Evolutionary conservation across 1,139 yeast genomes (phyloP).

Genomic region (Suhomyces bribrorum): DNA sequence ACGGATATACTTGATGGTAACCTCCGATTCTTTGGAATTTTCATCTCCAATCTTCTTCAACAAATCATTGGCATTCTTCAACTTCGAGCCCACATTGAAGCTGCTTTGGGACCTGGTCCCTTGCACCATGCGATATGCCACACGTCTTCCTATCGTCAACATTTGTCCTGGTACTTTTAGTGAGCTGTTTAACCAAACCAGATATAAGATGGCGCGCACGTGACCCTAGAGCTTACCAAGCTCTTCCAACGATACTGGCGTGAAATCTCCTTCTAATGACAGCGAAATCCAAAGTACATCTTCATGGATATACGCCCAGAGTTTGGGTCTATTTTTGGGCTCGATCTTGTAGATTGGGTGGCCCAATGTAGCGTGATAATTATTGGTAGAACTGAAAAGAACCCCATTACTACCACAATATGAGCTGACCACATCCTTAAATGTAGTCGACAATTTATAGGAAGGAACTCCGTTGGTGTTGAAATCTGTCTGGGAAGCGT

Average conservation of each 20-base stretch:
- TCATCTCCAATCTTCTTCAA: constrained; percentile 38
- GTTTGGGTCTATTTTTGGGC: constrained; percentile 8
- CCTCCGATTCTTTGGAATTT: constrained; percentile 32
- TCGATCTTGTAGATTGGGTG: constrained; percentile 25
- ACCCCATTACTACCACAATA: constrained; percentile 32
- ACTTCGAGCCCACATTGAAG: constrained; percentile 15
- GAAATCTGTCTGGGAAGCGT: neutral
- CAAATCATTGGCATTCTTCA: constrained; percentile 22
- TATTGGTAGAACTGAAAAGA: constrained; percentile 21
- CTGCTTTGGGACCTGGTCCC: constrained; percentile 3
- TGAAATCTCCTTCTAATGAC: constrained; percentile 16
- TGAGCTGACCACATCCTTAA: constrained; percentile 39
- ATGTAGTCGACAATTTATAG: constrained; percentile 32
- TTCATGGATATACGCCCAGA: constrained; percentile 30
- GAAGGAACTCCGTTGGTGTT: constrained; percentile 34
- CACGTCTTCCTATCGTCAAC: neutral
- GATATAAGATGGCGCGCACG: constrained; percentile 1
- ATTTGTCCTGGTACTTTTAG: neutral
- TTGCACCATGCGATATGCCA: neutral
- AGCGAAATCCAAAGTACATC: constrained; percentile 35
- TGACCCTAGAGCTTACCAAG: neutral
- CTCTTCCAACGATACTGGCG: constrained; percentile 26
- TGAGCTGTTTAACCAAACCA: too few relatives aligned
- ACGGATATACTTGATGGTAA: constrained; percentile 33
- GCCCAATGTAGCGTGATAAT: constrained; percentile 25